Conservation (phyloP, 495 filamentous ascomycete species). For the Beverwykella pulmonaria region DNA sequence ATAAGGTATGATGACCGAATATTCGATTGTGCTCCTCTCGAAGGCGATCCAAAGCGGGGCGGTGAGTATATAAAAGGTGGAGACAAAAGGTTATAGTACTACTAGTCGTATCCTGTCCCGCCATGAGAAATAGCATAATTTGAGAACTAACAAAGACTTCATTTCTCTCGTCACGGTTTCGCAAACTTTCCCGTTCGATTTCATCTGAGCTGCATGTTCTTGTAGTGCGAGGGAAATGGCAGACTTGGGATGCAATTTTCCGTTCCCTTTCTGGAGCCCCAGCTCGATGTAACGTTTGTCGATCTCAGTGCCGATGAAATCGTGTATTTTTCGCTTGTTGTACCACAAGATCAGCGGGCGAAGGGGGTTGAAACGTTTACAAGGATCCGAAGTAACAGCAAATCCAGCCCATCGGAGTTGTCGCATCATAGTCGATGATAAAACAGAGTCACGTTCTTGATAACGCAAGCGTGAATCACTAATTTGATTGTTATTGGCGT, state of each 20-base stretch:
- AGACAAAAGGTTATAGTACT: background rate
- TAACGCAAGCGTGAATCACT: background rate
- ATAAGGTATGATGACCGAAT: background rate
- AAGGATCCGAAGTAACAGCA: background rate
- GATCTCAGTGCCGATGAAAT: background rate
- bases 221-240: background rate
- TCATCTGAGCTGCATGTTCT: background rate
- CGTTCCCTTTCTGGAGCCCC: background rate
- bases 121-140: background rate
- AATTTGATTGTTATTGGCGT: too few species aligned
- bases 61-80: background rate
- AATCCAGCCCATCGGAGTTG: background rate
- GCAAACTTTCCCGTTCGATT: background rate
- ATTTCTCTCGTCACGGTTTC: too few species aligned
- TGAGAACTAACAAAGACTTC: background rate
- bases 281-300: background rate
- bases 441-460: background rate
- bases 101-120: background rate
- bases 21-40: background rate
- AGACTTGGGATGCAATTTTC: background rate
- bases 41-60: background rate
- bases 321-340: background rate
- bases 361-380: background rate
- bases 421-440: background rate
- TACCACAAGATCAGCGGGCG: background rate